Conservation (phyloP, 345 rosid genomes). For the Linum lewisii region DNA sequence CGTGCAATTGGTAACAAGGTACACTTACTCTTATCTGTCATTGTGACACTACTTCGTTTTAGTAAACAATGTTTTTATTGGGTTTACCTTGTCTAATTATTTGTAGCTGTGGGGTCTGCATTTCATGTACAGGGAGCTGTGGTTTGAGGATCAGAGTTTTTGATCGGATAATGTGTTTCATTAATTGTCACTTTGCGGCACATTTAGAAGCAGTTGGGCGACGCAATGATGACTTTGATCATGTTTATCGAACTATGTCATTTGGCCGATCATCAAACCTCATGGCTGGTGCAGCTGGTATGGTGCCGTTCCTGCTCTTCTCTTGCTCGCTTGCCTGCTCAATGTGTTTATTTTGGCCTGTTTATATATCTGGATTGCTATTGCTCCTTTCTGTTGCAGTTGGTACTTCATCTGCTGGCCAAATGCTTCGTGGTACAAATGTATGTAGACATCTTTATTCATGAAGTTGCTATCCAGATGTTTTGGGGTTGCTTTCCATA, state of each 20-base stretch:
- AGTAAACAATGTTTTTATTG: background rate
- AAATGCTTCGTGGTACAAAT: slow-evolving; percentile 46
- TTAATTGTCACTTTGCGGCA: slow-evolving; percentile 79
- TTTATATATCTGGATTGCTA: slow-evolving; percentile 69
- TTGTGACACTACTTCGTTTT: background rate
- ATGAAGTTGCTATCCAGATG: slow-evolving; percentile 8
- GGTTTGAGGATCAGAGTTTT: slow-evolving; percentile 68
- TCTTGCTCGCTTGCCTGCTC: slow-evolving; percentile 55
- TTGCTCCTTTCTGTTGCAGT: slow-evolving; percentile 76
- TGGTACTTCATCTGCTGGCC: slow-evolving; percentile 51
- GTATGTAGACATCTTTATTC: slow-evolving; percentile 29
- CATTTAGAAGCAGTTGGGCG: slow-evolving; percentile 69
- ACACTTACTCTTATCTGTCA: slow-evolving; percentile 1
- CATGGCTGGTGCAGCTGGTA: slow-evolving; percentile 52
- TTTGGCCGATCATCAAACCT: slow-evolving; percentile 42
- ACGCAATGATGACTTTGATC: slow-evolving; percentile 69
- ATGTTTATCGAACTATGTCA: slow-evolving; percentile 50
- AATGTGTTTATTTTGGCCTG: slow-evolving; percentile 51
- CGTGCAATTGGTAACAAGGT: slow-evolving; percentile 99
- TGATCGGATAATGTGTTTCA: slow-evolving; percentile 63
- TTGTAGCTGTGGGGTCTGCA: background rate
- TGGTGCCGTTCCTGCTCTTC: slow-evolving; percentile 46
- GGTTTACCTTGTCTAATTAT: background rate
- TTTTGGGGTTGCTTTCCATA: slow-evolving; percentile 10
- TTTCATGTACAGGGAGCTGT: slow-evolving; percentile 48